A percentile compares a stretch with the other conserved stretches of the same genome.
Conservation (phyloP, 495 filamentous ascomycete species). For the Emericellopsis terricola region DNA sequence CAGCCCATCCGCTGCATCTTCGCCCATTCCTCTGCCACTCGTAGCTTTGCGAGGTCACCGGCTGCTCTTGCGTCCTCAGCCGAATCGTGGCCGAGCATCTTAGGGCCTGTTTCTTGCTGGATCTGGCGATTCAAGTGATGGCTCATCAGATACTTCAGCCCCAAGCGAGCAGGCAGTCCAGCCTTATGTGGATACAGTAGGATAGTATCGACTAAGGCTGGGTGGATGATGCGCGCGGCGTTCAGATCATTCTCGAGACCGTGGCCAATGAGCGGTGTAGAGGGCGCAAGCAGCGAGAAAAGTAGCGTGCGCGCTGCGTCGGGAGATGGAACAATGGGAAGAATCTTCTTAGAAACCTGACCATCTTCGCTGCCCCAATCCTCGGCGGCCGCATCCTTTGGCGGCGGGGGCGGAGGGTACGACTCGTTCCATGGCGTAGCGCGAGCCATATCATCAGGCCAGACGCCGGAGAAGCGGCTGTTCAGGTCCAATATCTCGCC, state of each 20-base stretch:
- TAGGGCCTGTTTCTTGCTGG: constrained; percentile 45
- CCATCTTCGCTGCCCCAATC: constrained; percentile 5
- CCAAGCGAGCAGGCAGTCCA: constrained; percentile 58
- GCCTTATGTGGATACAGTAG: constrained; percentile 61
- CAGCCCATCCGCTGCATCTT: constrained; percentile 45
- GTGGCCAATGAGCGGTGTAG: constrained; percentile 77
- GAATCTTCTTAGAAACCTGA: constrained; percentile 10
- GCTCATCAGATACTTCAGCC: constrained; percentile 50
- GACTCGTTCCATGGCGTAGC: constrained; percentile 52
- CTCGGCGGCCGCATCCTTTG: constrained; percentile 11
- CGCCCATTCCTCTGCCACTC: constrained; percentile 47
- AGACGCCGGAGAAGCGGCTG: constrained; percentile 73
- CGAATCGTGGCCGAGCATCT: constrained; percentile 57
- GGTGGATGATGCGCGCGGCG: constrained; percentile 63
- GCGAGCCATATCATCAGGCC: constrained; percentile 48
- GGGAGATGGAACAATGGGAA: constrained; percentile 58
- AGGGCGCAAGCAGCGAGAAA: constrained; percentile 47
- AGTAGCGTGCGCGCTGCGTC: constrained; percentile 52
- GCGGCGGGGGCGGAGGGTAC: too few relatives aligned
- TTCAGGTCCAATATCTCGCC: constrained; percentile 83
- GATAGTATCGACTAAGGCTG: constrained; percentile 68
- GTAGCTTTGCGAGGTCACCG: constrained; percentile 62
- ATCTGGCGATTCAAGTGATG: constrained; percentile 52
- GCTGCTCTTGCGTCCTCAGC: constrained; percentile 78
- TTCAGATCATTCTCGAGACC: constrained; percentile 93